A percentile compares a stretch with the other conserved stretches of the same genome.
Conservation (phyloP, 345 rosid species). For the Garcia nutans region DNA sequence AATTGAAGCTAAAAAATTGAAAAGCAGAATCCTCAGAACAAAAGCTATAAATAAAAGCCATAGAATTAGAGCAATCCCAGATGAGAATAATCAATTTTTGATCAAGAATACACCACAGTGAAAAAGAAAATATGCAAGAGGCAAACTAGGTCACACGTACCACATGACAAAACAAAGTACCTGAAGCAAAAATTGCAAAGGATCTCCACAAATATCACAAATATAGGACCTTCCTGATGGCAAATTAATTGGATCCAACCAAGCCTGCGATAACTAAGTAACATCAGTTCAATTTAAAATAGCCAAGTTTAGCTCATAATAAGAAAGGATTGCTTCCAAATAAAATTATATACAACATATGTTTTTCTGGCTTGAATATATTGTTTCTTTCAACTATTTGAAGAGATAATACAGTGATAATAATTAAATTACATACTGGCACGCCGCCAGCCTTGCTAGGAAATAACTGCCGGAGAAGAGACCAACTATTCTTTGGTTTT, state of each 20-base stretch:
- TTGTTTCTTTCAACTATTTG: not conserved
- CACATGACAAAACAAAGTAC: conserved; percentile 27
- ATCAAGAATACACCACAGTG: not conserved
- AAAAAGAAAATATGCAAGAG: not conserved
- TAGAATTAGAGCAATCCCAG: not conserved
- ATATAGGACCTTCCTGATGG: conserved; percentile 60
- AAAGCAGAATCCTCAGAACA: not conserved
- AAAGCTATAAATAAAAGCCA: not conserved
- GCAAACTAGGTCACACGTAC: too few relatives aligned
- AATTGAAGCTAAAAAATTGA: not conserved
- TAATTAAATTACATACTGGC: conserved; percentile 46
- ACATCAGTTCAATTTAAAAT: conserved; percentile 6
- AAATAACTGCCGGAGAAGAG: conserved; percentile 66
- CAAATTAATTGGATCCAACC: conserved; percentile 83
- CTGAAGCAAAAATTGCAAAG: conserved; percentile 85
- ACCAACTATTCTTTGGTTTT: conserved; percentile 59
- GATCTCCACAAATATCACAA: conserved; percentile 80
- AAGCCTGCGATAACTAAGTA: conserved; percentile 48
- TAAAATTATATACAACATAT: not conserved
- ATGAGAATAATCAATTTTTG: not conserved
- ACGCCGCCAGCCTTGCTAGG: conserved; percentile 89
- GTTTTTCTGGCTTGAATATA: not conserved
- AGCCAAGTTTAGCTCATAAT: not conserved
- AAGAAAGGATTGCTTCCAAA: not conserved
- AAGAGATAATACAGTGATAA: not conserved